Base-by-base conservation (phyloP, 208 protist genomes). In the Leishmania aethiopica region DNA sequence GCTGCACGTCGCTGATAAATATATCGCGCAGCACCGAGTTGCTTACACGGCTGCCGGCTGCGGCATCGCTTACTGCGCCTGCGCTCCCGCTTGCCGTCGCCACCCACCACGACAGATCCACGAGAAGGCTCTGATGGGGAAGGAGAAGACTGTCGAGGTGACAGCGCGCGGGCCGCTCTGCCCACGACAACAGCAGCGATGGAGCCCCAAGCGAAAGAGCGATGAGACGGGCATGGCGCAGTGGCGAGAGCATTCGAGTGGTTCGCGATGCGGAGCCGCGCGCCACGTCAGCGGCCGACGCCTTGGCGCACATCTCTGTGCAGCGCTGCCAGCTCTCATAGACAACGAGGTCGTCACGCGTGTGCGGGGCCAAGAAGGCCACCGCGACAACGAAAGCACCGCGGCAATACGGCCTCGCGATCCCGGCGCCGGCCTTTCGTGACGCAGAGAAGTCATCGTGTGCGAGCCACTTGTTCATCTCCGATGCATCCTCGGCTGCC, bases 51-150 rank as follows among this genome's bases (percentile, higher is more conserved):
- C 72, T 28, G 25, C 57, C 69, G 17, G 42, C 49, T 22, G 25
- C 32, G 1, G 40, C 59, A 40, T 1, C 37, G 53, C n/a, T 45
- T 3, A 13, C 49, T 1, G 45, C 13, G 25, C 53, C 17, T 42
- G 11, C 53, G 25, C 37, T 32, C 25, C 17, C 51, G 15, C 73
- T 35, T 64, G 51, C 17, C 28, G 85, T 75, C 35, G 70, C 79
- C 42, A 93, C n/a, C 69, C 86, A 93, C 83, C 90, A 92, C 37
- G 85, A 88, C 35, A 92, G 7, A 80, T 96, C 89, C n/a, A 93
- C 42, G 7, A 95, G 74, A 22, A 95, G 84, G 25, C 77, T 89
- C 66, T 95, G 91, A 70, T 93, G 88, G 3, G 89, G 78, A n/a
- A 93, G 86, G 13, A 93, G 74, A n/a, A 95, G 81, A 19, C 47